Evolutionary conservation across 2,329 filamentous ascomycete genomes (phyloP).

Genomic region (Furcasterigmium furcatum): DNA sequence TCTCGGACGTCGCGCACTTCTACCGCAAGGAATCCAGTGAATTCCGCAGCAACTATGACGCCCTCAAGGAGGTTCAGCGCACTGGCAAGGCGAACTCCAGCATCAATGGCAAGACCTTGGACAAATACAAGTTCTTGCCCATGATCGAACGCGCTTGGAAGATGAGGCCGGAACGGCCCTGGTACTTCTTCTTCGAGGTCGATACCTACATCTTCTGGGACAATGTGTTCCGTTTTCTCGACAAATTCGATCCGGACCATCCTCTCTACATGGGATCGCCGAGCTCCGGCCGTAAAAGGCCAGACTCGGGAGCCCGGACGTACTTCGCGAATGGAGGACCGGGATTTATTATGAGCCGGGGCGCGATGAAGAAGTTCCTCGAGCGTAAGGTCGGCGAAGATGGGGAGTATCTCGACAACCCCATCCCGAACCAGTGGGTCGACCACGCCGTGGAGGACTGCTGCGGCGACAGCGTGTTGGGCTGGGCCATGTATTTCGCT

Average conservation of each 20-base stretch:
- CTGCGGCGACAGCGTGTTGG: conserved; percentile 50
- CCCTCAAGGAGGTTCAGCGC: conserved; percentile 28
- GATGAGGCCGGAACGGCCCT: conserved; percentile 42
- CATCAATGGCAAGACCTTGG: conserved; percentile 46
- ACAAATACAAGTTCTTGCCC: conserved; percentile 56
- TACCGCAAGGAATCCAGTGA: conserved; percentile 21
- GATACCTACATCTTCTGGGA: conserved; percentile 43
- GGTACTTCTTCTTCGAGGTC: conserved; percentile 55
- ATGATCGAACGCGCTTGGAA: conserved; percentile 49
- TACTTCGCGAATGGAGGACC: conserved; percentile 48
- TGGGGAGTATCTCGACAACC: conserved; percentile 33
- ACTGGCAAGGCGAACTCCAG: conserved; percentile 29
- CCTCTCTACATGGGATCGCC: conserved; percentile 49
- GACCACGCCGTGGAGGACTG: conserved; percentile 41
- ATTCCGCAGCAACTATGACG: conserved; percentile 28
- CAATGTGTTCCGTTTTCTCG: conserved; percentile 45
- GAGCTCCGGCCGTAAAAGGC: conserved; percentile 30
- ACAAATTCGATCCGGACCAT: conserved; percentile 39
- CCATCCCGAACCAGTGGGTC: conserved; percentile 35
- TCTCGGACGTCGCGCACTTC: conserved; percentile 38
- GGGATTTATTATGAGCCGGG: conserved; percentile 42
- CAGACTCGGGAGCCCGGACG: conserved; percentile 23
- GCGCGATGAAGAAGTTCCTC: conserved; percentile 38
- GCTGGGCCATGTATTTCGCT: conserved; percentile 40
- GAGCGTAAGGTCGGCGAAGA: conserved; percentile 21